Conservation (phyloP, 176 grass and related monocot genomes). For the Phragmites australis region DNA sequence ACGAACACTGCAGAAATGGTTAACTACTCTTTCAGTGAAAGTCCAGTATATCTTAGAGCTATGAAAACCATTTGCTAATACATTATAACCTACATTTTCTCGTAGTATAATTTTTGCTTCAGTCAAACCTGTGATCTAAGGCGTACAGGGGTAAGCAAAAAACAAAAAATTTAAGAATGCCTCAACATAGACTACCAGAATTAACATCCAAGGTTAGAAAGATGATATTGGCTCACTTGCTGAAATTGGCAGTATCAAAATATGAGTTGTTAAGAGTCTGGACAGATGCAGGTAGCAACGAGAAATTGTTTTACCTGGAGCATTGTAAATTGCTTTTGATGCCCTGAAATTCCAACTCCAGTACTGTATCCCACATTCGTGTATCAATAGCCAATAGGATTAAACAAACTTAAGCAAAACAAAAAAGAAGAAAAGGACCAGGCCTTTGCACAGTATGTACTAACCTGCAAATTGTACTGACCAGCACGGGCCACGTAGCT, state of each 20-base stretch:
- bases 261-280: background rate
- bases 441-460: background rate
- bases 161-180: background rate
- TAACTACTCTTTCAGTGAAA: background rate
- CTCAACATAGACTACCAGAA: background rate
- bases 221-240: background rate
- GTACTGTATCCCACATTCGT: conserved; percentile 57
- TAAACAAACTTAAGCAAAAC: background rate
- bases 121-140: conserved; percentile 26
- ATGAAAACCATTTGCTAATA: background rate
- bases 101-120: background rate
- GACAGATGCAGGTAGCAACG: too few species aligned
- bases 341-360: conserved; percentile 86
- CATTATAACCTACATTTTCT: background rate
- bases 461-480: background rate
- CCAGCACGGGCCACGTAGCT: background rate
- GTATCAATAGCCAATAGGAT: conserved; percentile 11
- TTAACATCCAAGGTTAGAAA: background rate
- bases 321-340: conserved; percentile 77
- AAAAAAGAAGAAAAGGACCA: background rate
- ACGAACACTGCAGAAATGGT: background rate
- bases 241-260: background rate
- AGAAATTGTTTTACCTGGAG: conserved; percentile 53
- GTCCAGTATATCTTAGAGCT: background rate
- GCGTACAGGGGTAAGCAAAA: background rate